These are phyloP conservation scores for Teunomyces pallodes DNA, from an alignment of 805 yeast genomes.

Conservation along the genomic window DNA sequence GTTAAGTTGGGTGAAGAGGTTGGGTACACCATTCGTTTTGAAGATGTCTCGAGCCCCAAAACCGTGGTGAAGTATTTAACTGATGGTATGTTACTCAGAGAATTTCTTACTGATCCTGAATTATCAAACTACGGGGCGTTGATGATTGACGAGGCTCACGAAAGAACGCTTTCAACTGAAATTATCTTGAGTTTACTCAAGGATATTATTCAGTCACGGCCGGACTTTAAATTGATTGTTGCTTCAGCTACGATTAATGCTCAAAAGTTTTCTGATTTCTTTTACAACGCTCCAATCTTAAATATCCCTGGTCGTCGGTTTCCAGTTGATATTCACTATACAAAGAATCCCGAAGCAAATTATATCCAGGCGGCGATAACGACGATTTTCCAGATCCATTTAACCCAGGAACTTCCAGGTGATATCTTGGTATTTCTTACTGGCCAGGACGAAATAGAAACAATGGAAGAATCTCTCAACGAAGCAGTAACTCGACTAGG, in stretches of 20 bases:
- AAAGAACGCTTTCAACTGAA: slow-evolving; percentile 91
- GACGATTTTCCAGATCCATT: slow-evolving; percentile 84
- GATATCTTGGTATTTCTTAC: slow-evolving; percentile 90
- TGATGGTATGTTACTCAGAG: slow-evolving; percentile 91
- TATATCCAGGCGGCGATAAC: slow-evolving; percentile 86
- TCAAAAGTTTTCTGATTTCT: slow-evolving; percentile 76
- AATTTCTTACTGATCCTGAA: slow-evolving; percentile 74
- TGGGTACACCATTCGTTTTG: slow-evolving; percentile 88
- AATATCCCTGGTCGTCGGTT: slow-evolving; percentile 90
- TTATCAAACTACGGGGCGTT: slow-evolving; percentile 69
- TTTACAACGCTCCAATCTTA: slow-evolving; percentile 80
- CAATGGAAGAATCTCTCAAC: slow-evolving; percentile 64
- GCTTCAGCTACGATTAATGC: slow-evolving; percentile 97
- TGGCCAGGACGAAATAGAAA: slow-evolving; percentile 95
- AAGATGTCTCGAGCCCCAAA: slow-evolving; percentile 58
- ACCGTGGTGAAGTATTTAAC: slow-evolving; percentile 88
- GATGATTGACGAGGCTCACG: slow-evolving; percentile 97
- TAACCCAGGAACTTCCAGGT: slow-evolving; percentile 62
- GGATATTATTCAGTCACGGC: slow-evolving; percentile 58
- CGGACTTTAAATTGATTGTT: slow-evolving; percentile 71
- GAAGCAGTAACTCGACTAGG: slow-evolving; percentile 70
- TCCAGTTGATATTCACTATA: slow-evolving; percentile 84
- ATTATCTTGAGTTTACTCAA: slow-evolving; percentile 75
- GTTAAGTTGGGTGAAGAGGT: slow-evolving; percentile 80
- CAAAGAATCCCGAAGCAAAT: slow-evolving; percentile 85